phyloP scores from a whole-genome alignment of 2,329 filamentous ascomycete species.

The Elsinoe batatas region DNA sequence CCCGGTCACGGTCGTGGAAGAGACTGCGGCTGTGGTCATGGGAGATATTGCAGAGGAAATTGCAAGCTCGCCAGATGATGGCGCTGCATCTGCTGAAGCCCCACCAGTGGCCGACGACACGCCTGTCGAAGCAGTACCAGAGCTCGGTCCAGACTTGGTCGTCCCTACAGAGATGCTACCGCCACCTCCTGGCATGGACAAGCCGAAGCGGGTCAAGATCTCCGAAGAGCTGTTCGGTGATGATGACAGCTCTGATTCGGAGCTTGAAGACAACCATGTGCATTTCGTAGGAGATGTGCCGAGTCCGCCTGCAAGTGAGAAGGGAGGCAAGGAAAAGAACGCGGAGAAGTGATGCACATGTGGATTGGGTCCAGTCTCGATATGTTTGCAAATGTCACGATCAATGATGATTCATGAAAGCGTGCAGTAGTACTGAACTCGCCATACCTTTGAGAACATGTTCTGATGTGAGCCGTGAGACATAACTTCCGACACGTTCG shows the following conservation, averaged over 20 bases:
- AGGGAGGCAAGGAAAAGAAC: neutral
- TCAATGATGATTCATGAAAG: no score
- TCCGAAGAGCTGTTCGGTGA: conserved; percentile 7
- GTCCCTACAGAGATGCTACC: neutral
- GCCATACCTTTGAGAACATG: no score
- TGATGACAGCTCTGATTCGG: neutral
- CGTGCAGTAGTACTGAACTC: no score
- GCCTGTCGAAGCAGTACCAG: neutral
- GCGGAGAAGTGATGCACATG: neutral
- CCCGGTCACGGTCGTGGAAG: no score
- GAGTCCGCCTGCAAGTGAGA: neutral
- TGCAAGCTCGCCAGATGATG: neutral
- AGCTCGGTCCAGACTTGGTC: neutral
- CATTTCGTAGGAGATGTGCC: conserved; percentile 4
- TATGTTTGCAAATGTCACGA: neutral
- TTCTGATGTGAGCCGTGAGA: no score
- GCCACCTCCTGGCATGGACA: neutral
- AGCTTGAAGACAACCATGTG: neutral
- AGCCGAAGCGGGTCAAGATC: conserved; percentile 3
- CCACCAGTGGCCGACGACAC: neutral
- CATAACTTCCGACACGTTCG: no score
- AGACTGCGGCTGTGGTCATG: neutral
- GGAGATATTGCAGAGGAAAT: neutral
- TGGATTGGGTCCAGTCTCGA: neutral
- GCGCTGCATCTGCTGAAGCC: neutral